These are phyloP conservation scores for Clitoria ternatea DNA, from an alignment of 306 rosid genomes.

Conservation along the genomic window DNA sequence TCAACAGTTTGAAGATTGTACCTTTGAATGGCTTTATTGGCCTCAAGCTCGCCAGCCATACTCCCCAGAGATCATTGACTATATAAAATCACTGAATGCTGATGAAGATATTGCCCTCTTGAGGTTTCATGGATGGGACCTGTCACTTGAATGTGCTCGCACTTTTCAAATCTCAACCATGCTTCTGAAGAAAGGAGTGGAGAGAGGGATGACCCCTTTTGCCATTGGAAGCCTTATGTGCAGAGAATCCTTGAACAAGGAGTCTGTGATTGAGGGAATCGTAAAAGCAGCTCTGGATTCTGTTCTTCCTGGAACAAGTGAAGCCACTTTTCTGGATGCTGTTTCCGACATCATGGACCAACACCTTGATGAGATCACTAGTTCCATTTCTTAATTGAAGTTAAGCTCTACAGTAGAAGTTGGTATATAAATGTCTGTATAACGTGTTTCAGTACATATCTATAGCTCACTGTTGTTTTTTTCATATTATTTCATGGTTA, in stretches of 20 bases:
- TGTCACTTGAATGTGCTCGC: conserved; percentile 75
- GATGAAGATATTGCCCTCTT: conserved; percentile 76
- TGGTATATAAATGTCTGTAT: conserved; percentile 32
- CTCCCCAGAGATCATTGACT: conserved; percentile 56
- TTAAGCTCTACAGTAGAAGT: conserved; percentile 12
- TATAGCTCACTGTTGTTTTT: conserved; percentile 23
- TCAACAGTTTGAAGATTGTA: conserved; percentile 87
- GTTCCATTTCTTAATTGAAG: conserved; percentile 29
- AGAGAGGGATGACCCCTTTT: conserved; percentile 69
- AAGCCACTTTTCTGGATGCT: conserved; percentile 72
- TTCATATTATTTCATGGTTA: conserved; percentile 22
- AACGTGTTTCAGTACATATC: conserved; percentile 41
- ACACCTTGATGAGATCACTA: conserved; percentile 51
- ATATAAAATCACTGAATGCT: conserved; percentile 71
- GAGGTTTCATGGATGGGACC: conserved; percentile 85
- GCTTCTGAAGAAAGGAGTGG: conserved; percentile 91
- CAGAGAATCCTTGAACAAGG: conserved; percentile 63
- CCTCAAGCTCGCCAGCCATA: conserved; percentile 83
- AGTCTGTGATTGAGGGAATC: conserved; percentile 80
- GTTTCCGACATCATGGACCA: conserved; percentile 71
- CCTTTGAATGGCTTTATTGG: conserved; percentile 99
- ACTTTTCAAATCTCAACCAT: conserved; percentile 78
- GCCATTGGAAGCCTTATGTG: conserved; percentile 82
- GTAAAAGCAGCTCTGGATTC: conserved; percentile 64
- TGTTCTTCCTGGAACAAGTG: conserved; percentile 71